These are phyloP conservation scores for Fusarium abutilonis DNA, from an alignment of 2,329 filamentous ascomycete species.

Conservation along the genomic window DNA sequence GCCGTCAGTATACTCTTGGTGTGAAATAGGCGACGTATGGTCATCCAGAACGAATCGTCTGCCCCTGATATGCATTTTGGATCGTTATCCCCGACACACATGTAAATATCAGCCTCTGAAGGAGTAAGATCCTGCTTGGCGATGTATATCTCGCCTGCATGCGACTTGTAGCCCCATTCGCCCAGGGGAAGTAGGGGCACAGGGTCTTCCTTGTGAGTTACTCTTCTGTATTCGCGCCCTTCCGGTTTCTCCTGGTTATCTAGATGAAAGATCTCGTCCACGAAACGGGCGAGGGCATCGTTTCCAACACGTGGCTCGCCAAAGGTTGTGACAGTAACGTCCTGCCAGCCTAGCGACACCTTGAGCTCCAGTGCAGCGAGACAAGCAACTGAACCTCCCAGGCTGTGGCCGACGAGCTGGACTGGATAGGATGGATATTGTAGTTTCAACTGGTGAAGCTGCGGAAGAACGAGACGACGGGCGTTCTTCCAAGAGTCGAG, in stretches of 20 bases:
- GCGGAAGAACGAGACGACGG: slow-evolving; percentile 72
- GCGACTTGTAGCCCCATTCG: slow-evolving; percentile 88
- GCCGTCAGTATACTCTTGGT: slow-evolving; percentile 39
- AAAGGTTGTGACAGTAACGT: slow-evolving; percentile 85
- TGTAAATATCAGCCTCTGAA: slow-evolving; percentile 70
- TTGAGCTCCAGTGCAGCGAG: slow-evolving; percentile 86
- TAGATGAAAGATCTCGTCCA: slow-evolving; percentile 64
- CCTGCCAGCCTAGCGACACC: slow-evolving; percentile 75
- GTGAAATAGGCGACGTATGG: slow-evolving; percentile 41
- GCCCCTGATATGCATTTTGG: slow-evolving; percentile 74
- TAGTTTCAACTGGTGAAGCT: slow-evolving; percentile 67
- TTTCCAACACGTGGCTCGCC: slow-evolving; percentile 82
- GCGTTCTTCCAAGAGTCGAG: slow-evolving; percentile 84
- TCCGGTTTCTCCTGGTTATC: slow-evolving; percentile 48
- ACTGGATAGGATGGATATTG: slow-evolving; percentile 77
- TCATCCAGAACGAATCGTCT: slow-evolving; percentile 50
- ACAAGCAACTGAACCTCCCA: slow-evolving; percentile 91
- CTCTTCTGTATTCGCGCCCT: slow-evolving; percentile 69
- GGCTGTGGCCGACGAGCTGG: slow-evolving; percentile 86
- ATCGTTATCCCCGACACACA: slow-evolving; percentile 79
- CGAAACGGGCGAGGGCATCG: slow-evolving; percentile 61
- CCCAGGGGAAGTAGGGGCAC: slow-evolving; percentile 85
- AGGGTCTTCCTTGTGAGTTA: slow-evolving; percentile 89
- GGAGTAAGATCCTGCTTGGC: slow-evolving; percentile 76
- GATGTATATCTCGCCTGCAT: slow-evolving; percentile 90